Evolutionary conservation across 768 basidiomycete species (phyloP).

Genomic region (Pholiota microspora): DNA sequence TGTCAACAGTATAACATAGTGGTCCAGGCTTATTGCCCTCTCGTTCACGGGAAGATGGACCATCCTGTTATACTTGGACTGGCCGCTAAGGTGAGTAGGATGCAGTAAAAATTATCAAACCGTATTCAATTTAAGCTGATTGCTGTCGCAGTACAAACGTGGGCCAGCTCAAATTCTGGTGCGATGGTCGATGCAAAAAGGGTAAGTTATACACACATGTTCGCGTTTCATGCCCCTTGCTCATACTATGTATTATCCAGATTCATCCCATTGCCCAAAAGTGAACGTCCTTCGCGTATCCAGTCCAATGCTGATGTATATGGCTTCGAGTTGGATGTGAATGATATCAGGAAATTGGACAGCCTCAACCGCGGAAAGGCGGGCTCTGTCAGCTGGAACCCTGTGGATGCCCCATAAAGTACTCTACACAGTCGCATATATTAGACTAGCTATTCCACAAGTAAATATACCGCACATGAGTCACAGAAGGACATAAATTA

Average conservation of each 20-base stretch:
- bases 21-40: slow-evolving; percentile 75
- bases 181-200: slow-evolving; percentile 88
- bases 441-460: background rate
- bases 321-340: slow-evolving; percentile 65
- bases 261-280: slow-evolving; percentile 82
- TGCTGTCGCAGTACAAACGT: slow-evolving; percentile 43
- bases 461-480: no score
- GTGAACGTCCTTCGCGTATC: slow-evolving; percentile 68
- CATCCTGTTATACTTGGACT: slow-evolving; percentile 52
- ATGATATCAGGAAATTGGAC: slow-evolving; percentile 68
- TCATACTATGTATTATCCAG: slow-evolving; percentile 35
- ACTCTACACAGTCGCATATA: background rate
- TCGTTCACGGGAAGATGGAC: slow-evolving; percentile 59
- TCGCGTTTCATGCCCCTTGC: background rate
- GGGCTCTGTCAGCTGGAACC: slow-evolving; percentile 86
- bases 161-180: slow-evolving; percentile 80
- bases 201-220: slow-evolving; percentile 39
- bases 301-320: slow-evolving; percentile 71
- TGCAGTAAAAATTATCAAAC: background rate
- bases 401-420: slow-evolving; percentile 51
- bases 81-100: slow-evolving; percentile 46
- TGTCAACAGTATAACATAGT: slow-evolving; percentile 60
- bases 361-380: slow-evolving; percentile 67
- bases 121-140: background rate
- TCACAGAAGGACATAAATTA: no score